phyloP scores from a whole-genome alignment of 163 green algal genomes.

The Chlamydomonas reinhardtii region DNA sequence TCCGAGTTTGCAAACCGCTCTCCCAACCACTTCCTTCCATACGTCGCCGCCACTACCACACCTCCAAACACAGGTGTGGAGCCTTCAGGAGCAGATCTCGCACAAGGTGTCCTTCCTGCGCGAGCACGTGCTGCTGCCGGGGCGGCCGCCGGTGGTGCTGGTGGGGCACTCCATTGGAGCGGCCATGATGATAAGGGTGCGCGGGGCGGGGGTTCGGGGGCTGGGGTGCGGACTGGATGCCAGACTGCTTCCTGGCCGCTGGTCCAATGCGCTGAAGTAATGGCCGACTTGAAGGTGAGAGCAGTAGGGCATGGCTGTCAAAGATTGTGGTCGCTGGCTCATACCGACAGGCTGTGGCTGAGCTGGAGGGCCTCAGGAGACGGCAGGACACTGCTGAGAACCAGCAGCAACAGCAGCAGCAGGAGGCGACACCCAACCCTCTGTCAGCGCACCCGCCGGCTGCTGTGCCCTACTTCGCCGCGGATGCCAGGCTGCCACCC shows the following conservation, averaged over 20 bases:
- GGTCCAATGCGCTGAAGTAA: too few species aligned
- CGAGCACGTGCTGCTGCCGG: conserved; percentile 46
- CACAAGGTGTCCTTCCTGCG: conserved; percentile 61
- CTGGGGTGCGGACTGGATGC: neutral
- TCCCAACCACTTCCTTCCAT: too few species aligned
- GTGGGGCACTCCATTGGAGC: conserved; percentile 67
- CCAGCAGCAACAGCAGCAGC: neutral
- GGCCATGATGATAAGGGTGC: conserved; percentile 34
- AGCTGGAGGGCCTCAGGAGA: conserved; percentile 43
- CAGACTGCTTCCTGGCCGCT: too few species aligned
- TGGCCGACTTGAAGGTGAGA: too few species aligned
- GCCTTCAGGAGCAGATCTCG: conserved; percentile 46
- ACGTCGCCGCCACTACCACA: neutral
- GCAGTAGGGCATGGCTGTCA: too few species aligned
- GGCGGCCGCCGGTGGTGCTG: conserved; percentile 49
- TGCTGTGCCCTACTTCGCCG: neutral
- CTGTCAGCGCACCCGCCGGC: neutral
- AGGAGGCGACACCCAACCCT: neutral
- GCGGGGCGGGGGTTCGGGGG: neutral
- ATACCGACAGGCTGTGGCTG: neutral
- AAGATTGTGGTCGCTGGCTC: too few species aligned
- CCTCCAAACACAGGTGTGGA: conserved; percentile 22
- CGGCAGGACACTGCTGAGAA: neutral
- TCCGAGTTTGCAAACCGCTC: too few species aligned
- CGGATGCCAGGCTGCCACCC: neutral